These are phyloP conservation scores for Lipomyces orientalis DNA, from an alignment of 805 yeast genomes.

Conservation along the genomic window DNA sequence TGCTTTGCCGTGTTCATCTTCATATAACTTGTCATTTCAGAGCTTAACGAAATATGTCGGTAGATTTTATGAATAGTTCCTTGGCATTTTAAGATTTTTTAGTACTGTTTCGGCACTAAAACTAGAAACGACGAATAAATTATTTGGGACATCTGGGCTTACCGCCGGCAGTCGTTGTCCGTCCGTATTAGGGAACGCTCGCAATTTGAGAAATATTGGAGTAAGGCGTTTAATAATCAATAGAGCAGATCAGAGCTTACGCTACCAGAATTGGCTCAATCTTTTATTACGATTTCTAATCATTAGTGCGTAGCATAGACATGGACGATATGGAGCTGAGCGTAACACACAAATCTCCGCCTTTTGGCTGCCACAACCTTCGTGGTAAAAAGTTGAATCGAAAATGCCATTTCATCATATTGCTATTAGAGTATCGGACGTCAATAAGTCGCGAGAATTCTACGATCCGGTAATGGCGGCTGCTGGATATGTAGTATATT, in stretches of 20 bases:
- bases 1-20: too few species aligned
- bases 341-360: background rate
- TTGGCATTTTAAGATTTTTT: too few species aligned
- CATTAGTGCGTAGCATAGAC: background rate
- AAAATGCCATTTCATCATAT: background rate
- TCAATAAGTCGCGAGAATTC: background rate
- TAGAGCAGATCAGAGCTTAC: background rate
- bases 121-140: too few species aligned
- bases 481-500: background rate
- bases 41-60: too few species aligned
- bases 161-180: too few species aligned
- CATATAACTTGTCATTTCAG: too few species aligned
- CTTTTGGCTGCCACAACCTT: background rate
- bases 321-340: background rate
- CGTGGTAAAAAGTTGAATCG: background rate
- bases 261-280: background rate
- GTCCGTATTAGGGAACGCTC: too few species aligned
- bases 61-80: too few species aligned
- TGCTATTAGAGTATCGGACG: background rate
- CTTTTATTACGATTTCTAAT: background rate
- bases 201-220: too few species aligned
- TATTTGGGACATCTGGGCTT: too few species aligned
- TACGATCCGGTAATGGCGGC: slow-evolving; percentile 7
- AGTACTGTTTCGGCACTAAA: too few species aligned
- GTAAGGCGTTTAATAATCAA: background rate